Evolutionary conservation across 2,329 filamentous ascomycete genomes (phyloP), one percentile per base, ranked within the genome.

Genomic region (Helminthosporium solani): DNA sequence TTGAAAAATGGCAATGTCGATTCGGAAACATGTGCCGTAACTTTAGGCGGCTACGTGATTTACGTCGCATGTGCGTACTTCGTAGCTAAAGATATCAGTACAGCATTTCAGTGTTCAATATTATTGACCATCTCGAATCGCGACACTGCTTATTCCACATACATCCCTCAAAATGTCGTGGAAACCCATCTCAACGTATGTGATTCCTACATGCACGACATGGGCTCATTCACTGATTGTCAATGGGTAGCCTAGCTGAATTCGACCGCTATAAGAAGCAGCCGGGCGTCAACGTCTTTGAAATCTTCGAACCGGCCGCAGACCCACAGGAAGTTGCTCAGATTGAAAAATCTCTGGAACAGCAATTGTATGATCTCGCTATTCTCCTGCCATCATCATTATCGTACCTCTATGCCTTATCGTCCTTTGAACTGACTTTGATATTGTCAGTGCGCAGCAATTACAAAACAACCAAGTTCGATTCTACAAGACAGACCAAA

Each of bases 271-370:
- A 44, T 30, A 34, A 37, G 25, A 43, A 40, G 21, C 46, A 48
- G 33, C 33, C 42, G 12, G 46, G 46, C 19, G 40, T 48, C 46
- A 48, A 48, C 31, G 46, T 48, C 35, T 38, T 48, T 15, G 16
- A 15, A 8, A n/a, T 48, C 15, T 25, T 28, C 30, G 46, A 44
- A 11, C 35, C 36, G 7, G 30, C 39, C 15, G 46, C 46, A 1
- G 46, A 48, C 21, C 34, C 28, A 12, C 28, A 40, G 25, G 46
- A 48, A 27, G 15, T 18, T 3, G 34, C 46, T 2, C 40, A 44
- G 7, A 40, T 48, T 9, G 40, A 48, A 20, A 16, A 33, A 5
- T 43, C 36, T 20, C 30, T 48, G 3, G 33, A 30, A 6, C n/a
- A 36, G 15, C 28, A 40, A 33, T 48, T 48, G 46, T 44, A 18